phyloP scores from a whole-genome alignment of 2,329 filamentous ascomycete species.

The Talaromyces marneffei region DNA sequence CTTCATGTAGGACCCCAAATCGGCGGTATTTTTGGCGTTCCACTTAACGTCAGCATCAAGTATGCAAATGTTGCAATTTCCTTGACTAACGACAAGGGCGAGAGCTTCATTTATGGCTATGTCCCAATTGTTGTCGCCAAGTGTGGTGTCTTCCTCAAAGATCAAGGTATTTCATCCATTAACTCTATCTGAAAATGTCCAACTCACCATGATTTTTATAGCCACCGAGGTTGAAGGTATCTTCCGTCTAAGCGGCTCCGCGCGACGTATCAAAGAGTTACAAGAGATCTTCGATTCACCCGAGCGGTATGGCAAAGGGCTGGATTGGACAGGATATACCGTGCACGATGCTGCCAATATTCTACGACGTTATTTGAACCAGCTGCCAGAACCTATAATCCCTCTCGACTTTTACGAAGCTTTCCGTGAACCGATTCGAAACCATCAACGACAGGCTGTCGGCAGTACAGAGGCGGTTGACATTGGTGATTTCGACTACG shows the following conservation, averaged over 20 bases:
- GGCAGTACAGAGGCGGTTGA: slow-evolving; percentile 63
- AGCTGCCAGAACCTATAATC: slow-evolving; percentile 93
- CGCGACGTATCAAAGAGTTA: slow-evolving; percentile 96
- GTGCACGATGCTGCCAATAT: slow-evolving; percentile 98
- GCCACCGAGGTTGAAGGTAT: slow-evolving; percentile 94
- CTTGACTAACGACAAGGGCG: slow-evolving; percentile 81
- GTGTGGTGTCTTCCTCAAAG: slow-evolving; percentile 93
- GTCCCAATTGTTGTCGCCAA: slow-evolving; percentile 98
- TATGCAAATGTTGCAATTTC: slow-evolving; percentile 99
- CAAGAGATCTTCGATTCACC: slow-evolving; percentile 89
- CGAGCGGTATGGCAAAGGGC: slow-evolving; percentile 89
- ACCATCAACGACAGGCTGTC: slow-evolving; percentile 63
- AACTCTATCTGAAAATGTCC: background rate
- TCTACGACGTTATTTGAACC: slow-evolving; percentile 88
- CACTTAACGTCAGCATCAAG: slow-evolving; percentile 86
- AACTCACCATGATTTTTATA: slow-evolving; percentile 33
- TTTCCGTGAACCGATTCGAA: slow-evolving; percentile 76
- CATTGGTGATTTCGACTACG: slow-evolving; percentile 66
- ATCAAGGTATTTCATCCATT: slow-evolving; percentile 66
- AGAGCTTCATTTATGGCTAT: slow-evolving; percentile 97
- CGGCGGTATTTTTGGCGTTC: slow-evolving; percentile 88
- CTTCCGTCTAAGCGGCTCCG: slow-evolving; percentile 89
- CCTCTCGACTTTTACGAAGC: slow-evolving; percentile 87
- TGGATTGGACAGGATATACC: slow-evolving; percentile 96
- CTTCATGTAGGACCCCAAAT: slow-evolving; percentile 35